Evolutionary conservation across 257 asterid genomes (phyloP).

Genomic region (Nicotiana otophora): DNA sequence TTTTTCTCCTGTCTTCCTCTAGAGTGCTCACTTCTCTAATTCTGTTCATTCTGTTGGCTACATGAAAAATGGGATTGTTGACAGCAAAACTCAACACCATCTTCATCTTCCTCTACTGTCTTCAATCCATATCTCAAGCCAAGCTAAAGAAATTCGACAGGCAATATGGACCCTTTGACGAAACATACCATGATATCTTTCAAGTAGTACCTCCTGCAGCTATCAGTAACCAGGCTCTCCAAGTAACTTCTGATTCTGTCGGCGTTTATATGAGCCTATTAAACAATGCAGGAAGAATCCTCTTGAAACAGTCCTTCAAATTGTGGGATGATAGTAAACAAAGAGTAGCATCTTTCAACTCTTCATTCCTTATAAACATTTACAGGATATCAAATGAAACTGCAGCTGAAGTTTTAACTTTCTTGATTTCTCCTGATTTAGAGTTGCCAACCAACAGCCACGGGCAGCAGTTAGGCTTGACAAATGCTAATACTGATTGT

Average conservation of each 20-base stretch:
- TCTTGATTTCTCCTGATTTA: slow-evolving; percentile 26
- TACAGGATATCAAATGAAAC: neutral
- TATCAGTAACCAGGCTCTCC: slow-evolving; percentile 55
- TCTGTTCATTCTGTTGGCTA: no score
- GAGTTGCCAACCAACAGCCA: slow-evolving; percentile 24
- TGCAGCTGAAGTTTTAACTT: slow-evolving; percentile 28
- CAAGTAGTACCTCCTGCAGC: slow-evolving; percentile 19
- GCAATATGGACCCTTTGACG: no score
- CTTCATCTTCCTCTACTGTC: no score
- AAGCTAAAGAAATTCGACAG: slow-evolving; percentile 7
- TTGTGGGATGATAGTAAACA: slow-evolving; percentile 34
- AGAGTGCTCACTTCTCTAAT: no score
- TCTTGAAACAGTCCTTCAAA: slow-evolving; percentile 29
- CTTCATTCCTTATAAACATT: slow-evolving; percentile 24
- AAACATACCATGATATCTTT: no score
- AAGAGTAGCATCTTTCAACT: slow-evolving; percentile 22
- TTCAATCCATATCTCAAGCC: slow-evolving; percentile 4
- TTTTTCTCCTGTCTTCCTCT: no score
- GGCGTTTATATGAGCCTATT: neutral
- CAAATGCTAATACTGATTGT: slow-evolving; percentile 20
- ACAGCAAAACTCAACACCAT: no score
- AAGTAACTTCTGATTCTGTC: slow-evolving; percentile 54
- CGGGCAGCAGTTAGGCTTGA: slow-evolving; percentile 33
- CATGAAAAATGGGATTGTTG: no score
- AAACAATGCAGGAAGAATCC: slow-evolving; percentile 44